A percentile compares a stretch with the other conserved stretches of the same genome.
Evolutionary conservation across 176 grass and related monocot species (phyloP).

Genomic region (Miscanthus lutarioriparius): DNA sequence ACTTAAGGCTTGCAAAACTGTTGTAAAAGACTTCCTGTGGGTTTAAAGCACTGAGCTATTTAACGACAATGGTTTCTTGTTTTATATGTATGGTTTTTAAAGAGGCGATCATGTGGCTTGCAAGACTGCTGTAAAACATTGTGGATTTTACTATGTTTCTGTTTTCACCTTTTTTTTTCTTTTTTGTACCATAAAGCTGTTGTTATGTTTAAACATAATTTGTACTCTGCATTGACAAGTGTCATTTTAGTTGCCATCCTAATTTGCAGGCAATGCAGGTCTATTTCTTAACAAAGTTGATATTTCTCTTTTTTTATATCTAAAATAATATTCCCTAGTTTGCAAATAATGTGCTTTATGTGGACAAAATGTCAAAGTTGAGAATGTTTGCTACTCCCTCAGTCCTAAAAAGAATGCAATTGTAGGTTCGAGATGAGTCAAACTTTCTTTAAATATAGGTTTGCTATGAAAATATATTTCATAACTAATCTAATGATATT

Average conservation of each 20-base stretch:
- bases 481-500: background rate
- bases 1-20: background rate
- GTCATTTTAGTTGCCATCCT: background rate
- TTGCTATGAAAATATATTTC: background rate
- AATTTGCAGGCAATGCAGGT: background rate
- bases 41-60: background rate
- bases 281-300: slow-evolving; percentile 18
- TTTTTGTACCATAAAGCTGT: slow-evolving; percentile 5
- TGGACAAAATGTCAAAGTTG: slow-evolving; percentile 11
- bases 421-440: background rate
- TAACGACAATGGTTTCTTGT: background rate
- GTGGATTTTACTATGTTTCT: background rate
- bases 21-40: slow-evolving; percentile 11
- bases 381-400: background rate
- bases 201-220: slow-evolving; percentile 14
- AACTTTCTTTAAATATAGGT: background rate
- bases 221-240: slow-evolving; percentile 15
- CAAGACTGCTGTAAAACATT: background rate
- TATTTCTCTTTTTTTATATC: background rate
- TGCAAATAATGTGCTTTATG: slow-evolving; percentile 5
- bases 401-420: background rate
- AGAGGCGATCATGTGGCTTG: background rate
- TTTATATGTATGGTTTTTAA: background rate
- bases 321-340: slow-evolving; percentile 3
- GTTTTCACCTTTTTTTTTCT: background rate